These are phyloP conservation scores for Fomitopsis betulina DNA, from an alignment of 1,284 basidiomycete species.

Conservation along the genomic window DNA sequence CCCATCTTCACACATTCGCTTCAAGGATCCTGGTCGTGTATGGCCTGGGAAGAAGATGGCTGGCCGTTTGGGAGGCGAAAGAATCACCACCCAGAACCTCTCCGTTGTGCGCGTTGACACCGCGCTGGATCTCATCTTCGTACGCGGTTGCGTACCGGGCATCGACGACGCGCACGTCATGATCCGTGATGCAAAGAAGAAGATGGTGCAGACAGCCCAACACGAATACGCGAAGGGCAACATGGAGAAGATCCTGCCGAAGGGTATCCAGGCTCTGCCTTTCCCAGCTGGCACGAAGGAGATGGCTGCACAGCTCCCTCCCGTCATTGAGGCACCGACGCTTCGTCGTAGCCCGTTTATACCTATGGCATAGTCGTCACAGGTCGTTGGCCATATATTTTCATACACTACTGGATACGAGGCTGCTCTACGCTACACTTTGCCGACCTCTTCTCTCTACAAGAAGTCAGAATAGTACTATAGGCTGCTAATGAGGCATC, in stretches of 20 bases:
- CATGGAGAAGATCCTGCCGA: slow-evolving; percentile 79
- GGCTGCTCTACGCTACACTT: no score
- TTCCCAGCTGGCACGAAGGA: slow-evolving; percentile 89
- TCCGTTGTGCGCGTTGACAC: slow-evolving; percentile 87
- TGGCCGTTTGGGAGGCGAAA: slow-evolving; percentile 85
- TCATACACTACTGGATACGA: background rate
- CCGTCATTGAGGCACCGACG: slow-evolving; percentile 64
- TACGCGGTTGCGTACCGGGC: slow-evolving; percentile 73
- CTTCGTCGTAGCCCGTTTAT: slow-evolving; percentile 74
- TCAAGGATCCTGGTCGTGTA: slow-evolving; percentile 87
- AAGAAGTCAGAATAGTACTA: no score
- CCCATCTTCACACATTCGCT: background rate
- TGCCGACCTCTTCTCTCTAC: no score
- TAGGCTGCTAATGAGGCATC: background rate
- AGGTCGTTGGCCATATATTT: no score
- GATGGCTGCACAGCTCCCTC: slow-evolving; percentile 63
- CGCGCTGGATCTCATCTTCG: slow-evolving; percentile 82
- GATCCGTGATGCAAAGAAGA: slow-evolving; percentile 85
- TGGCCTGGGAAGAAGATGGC: slow-evolving; percentile 99
- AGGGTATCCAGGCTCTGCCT: slow-evolving; percentile 80
- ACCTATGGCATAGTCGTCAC: slow-evolving; percentile 53
- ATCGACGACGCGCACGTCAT: slow-evolving; percentile 70
- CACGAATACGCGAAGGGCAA: slow-evolving; percentile 69
- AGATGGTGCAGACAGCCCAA: slow-evolving; percentile 49
- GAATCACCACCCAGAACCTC: slow-evolving; percentile 86